Conservation (phyloP, 805 yeast species). For the Saccharomycopsis schoenii region DNA sequence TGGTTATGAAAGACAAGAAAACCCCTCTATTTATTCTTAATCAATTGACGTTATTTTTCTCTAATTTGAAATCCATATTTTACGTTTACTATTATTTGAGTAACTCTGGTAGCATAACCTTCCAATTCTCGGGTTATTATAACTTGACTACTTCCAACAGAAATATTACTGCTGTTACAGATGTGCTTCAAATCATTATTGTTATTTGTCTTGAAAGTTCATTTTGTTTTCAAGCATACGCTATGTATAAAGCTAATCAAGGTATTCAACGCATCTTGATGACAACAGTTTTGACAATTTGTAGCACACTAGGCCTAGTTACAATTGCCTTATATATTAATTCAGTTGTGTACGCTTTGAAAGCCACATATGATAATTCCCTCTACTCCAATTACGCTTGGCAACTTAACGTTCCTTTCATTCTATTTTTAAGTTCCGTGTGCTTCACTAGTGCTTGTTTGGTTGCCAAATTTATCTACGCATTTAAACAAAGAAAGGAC, state of each 20-base stretch:
- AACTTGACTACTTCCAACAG: constrained; percentile 29
- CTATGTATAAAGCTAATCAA: constrained; percentile 58
- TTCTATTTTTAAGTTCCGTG: constrained; percentile 62
- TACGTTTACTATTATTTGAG: constrained; percentile 46
- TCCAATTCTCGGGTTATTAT: constrained; percentile 34
- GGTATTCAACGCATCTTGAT: neutral
- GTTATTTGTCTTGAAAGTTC: constrained; percentile 54
- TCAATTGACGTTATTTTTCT: constrained; percentile 44
- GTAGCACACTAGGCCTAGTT: constrained; percentile 39
- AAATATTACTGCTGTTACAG: constrained; percentile 49
- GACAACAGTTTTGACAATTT: constrained; percentile 26
- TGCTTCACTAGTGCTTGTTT: constrained; percentile 52
- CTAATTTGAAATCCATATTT: constrained; percentile 52
- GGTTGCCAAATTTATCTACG: constrained; percentile 52
- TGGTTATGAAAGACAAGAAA: constrained; percentile 41
- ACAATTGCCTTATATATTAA: constrained; percentile 52
- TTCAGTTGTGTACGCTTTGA: constrained; percentile 37
- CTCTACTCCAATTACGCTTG: constrained; percentile 26
- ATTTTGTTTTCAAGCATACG: constrained; percentile 58
- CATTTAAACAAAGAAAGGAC: constrained; percentile 61
- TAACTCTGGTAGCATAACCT: constrained; percentile 39
- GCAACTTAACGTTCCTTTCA: constrained; percentile 43
- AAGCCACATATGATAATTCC: constrained; percentile 25
- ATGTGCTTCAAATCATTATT: constrained; percentile 49
- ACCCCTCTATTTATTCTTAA: constrained; percentile 67